phyloP scores from a whole-genome alignment of 768 basidiomycete genomes.

The Boletus rex-veris region DNA sequence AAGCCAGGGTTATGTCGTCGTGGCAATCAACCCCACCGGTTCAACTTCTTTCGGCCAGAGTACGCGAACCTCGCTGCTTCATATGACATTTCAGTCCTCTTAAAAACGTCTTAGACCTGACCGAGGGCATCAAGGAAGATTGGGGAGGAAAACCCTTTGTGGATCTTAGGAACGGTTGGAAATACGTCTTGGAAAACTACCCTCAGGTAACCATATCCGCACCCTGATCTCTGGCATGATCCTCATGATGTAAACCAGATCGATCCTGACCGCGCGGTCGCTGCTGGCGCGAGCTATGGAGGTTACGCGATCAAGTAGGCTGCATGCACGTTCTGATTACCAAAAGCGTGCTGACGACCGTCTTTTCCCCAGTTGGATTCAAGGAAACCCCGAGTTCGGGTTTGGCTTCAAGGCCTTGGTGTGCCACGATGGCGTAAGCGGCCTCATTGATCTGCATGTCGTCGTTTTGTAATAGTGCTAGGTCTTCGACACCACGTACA shows the following conservation, averaged over 20 bases:
- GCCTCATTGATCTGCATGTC: not conserved
- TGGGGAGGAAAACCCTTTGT: slow-evolving; percentile 87
- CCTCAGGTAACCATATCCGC: slow-evolving; percentile 52
- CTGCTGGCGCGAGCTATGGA: slow-evolving; percentile 82
- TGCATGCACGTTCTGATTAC: not conserved
- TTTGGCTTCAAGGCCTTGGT: slow-evolving; percentile 91
- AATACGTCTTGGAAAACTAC: slow-evolving; percentile 58
- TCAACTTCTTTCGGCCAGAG: slow-evolving; percentile 92
- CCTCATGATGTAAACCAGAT: slow-evolving; percentile 41
- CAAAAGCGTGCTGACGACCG: not conserved
- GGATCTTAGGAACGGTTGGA: slow-evolving; percentile 74
- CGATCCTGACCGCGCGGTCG: slow-evolving; percentile 64
- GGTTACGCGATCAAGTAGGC: slow-evolving; percentile 85
- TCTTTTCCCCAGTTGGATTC: slow-evolving; percentile 70
- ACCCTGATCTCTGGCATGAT: not conserved
- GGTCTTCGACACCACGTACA: slow-evolving; percentile 76
- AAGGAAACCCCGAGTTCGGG: slow-evolving; percentile 85
- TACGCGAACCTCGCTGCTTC: slow-evolving; percentile 18
- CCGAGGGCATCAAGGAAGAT: slow-evolving; percentile 75
- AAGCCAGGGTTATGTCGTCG: slow-evolving; percentile 83
- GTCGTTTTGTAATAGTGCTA: slow-evolving; percentile 19
- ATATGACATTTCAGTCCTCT: not conserved
- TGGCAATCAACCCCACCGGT: slow-evolving; percentile 91
- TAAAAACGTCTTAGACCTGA: slow-evolving; percentile 49
- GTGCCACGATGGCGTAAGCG: slow-evolving; percentile 83